A percentile compares a stretch with the other conserved stretches of the same genome.
phyloP scores from a whole-genome alignment of 192 early-diverging fungal species.

The Backusella luteola region DNA sequence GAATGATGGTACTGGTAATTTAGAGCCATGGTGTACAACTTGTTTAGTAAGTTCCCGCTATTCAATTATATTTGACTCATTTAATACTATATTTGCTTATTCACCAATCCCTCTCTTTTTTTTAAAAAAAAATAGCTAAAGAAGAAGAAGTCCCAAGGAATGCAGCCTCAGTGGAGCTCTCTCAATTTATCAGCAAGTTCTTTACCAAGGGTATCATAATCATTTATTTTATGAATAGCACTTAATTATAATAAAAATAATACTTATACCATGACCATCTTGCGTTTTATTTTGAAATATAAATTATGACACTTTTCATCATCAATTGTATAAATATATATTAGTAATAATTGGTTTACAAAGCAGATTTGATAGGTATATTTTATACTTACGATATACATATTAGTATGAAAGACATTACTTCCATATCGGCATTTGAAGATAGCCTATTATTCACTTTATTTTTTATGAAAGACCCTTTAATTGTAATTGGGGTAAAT shows the following conservation, averaged over 20 bases:
- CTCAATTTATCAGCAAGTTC: not conserved
- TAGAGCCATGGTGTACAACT: constrained; percentile 21
- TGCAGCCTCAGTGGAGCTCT: not conserved
- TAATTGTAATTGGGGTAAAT: not conserved
- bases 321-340: not conserved
- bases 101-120: not conserved
- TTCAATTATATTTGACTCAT: not conserved
- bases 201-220: not conserved
- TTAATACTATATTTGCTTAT: not conserved
- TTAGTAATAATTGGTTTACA: not conserved
- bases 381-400: no score
- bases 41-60: constrained; percentile 24
- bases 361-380: not conserved
- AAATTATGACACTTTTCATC: not conserved
- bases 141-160: not conserved
- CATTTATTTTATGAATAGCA: not conserved
- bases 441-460: not conserved
- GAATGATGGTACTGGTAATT: not conserved
- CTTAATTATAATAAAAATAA: not conserved
- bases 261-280: not conserved
- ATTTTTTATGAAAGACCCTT: not conserved
- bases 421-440: not conserved
- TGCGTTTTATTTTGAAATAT: not conserved
- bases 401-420: no score
- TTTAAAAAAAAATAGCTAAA: not conserved